Base-by-base conservation (phyloP, 148 eudicot species). In the Vaccinium vitisidaea region DNA sequence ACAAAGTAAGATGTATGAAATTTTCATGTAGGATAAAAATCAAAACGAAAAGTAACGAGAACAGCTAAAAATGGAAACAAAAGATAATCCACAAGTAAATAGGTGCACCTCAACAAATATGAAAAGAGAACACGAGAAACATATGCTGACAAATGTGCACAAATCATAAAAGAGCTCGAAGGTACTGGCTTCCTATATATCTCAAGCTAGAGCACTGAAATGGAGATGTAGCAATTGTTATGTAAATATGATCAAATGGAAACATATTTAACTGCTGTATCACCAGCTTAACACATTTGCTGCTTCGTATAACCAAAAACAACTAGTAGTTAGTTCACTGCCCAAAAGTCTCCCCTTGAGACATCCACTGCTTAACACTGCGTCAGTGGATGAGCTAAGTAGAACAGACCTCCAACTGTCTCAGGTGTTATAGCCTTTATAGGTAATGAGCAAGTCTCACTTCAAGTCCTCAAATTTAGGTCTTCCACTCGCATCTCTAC, bases 61-160 rank as follows among this genome's bases (percentile, higher is more conserved):
- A 50, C 27, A 56, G 82, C 81, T 75, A n/a, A 63, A 23, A 75
- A 10, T 18, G 14, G 67, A 73, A 18, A 74, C 36, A 50, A 10
- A 53, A 65, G 84, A 8, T 15, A 82, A 85, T 7, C 67, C 82
- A 85, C 69, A 85, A 76, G 18, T 50, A 54, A 73, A 71, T 36
- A 53, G 6, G 36, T 53, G 30, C 81, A 85, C 67, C 81, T 75
- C 23, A 78, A 82, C 65, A 75, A 13, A 32, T 27, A 54, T 50
- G 67, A 53, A 27, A 74, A 32, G 54, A 49, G 8, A 75, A 75
- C 61, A 78, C 48, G 81, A 63, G 39, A 82, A 50, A 21, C 81
- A 82, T 75, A 39, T 21, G 30, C 74, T 48, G 50, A 30, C 58
- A 76, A 52, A 49, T 36, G 81, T 63, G 69, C 77, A 85, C 39